These are phyloP conservation scores for Russula griseocarnosa DNA, from an alignment of 768 basidiomycete species.

Conservation along the genomic window DNA sequence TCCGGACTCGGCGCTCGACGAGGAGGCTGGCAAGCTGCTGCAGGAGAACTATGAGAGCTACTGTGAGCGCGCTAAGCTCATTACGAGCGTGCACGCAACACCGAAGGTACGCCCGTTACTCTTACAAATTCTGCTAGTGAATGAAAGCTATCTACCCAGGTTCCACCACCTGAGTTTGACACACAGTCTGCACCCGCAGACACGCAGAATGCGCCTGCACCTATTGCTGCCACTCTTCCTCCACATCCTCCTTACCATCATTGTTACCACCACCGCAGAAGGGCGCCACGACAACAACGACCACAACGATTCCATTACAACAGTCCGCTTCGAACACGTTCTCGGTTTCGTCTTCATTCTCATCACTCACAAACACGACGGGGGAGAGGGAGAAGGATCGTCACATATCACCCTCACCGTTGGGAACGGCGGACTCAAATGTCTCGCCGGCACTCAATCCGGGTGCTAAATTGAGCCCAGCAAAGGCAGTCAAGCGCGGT, in stretches of 20 bases:
- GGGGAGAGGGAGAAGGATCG: slow-evolving; percentile 47
- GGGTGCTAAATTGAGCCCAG: slow-evolving; percentile 35
- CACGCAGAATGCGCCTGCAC: slow-evolving; percentile 32
- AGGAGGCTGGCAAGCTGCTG: slow-evolving; percentile 90
- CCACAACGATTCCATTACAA: slow-evolving; percentile 40
- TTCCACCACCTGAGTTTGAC: slow-evolving; percentile 62
- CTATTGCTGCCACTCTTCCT: slow-evolving; percentile 31
- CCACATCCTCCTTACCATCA: slow-evolving; percentile 34
- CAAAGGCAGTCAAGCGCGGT: slow-evolving; percentile 68
- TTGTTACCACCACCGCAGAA: slow-evolving; percentile 24
- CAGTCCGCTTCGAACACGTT: slow-evolving; percentile 42
- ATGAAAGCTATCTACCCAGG: slow-evolving; percentile 23
- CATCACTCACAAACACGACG: slow-evolving; percentile 35
- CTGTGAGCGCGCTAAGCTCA: slow-evolving; percentile 78
- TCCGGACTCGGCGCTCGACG: slow-evolving; percentile 92
- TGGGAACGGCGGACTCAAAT: slow-evolving; percentile 70
- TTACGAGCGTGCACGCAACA: slow-evolving; percentile 89
- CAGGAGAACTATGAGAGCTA: slow-evolving; percentile 89
- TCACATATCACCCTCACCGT: slow-evolving; percentile 63
- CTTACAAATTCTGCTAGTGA: neutral
- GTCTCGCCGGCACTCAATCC: slow-evolving; percentile 36
- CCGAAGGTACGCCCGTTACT: slow-evolving; percentile 49
- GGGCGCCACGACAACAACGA: slow-evolving; percentile 30
- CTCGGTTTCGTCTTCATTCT: slow-evolving; percentile 33
- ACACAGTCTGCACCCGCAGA: slow-evolving; percentile 33